Evolutionary conservation across 257 asterid species (phyloP), one percentile per base, ranked within the genome.

Genomic region (Solanum peruvianum): DNA sequence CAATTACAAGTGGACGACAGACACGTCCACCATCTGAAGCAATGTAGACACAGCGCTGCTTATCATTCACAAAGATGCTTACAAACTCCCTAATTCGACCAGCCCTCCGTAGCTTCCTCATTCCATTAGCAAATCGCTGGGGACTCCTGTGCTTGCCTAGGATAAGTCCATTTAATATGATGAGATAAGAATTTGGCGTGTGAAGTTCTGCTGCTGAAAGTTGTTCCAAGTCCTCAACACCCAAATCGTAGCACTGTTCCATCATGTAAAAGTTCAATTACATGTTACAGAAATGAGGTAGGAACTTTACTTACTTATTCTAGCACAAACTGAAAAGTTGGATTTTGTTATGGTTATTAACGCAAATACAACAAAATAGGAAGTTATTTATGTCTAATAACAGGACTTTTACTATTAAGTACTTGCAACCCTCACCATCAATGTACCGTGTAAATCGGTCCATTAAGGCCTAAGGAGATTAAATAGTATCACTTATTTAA

Each of bases 11-110:
- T 12, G 99, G 99, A 89, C 99, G 99, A 88, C 99, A 97, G 60
- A 97, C 98, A 86, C 99, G 99, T 29, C 99, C 98, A 78, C 99
- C 99, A 93, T 95, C 99, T 18, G 99, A 97, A 88, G 99, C 98
- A 88, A 97, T 94, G 92, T 97, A 94, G 88, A 95, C 98, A 93
- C 96, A 97, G 44, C 90, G 91, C 99, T 97, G 99, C 84, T 94
- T 93, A 82, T 97, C 98, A 78, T 97, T 97, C 91, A 93, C 94
- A 77, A 94, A 97, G 87, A 97, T 94, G 96, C 99, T 97, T 83
- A 97, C 92, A 70, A 97, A 97, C 94, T 95, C 98, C 67, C 98
- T 98, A 86, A 97, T 87, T 93, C 88, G 92, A 89, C 98, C 98
- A 89, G 96, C 93, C 91, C 99, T 94, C 70, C 99, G 94, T 86